Evolutionary conservation across 306 rosid species (phyloP).

Genomic region (Dryas octopetala): DNA sequence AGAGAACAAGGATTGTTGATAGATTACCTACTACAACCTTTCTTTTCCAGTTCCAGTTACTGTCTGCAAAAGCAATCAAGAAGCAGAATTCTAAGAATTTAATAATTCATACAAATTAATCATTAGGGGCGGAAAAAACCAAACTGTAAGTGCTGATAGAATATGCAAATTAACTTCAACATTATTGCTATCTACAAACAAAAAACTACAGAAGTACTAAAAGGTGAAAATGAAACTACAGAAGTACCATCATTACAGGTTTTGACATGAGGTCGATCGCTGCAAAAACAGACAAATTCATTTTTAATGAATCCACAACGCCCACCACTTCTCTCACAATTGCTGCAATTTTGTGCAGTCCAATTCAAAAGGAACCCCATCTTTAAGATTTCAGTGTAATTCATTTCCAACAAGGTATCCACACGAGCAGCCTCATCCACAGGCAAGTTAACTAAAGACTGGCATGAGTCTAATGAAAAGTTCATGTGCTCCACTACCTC

Average conservation of each 20-base stretch:
- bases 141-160: background rate
- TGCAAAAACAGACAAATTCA: constrained; percentile 52
- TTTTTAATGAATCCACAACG: constrained; percentile 51
- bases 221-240: background rate
- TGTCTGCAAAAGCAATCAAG: constrained; percentile 27
- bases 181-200: background rate
- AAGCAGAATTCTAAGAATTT: constrained; percentile 1
- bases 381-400: constrained; percentile 47
- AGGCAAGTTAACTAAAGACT: constrained; percentile 43
- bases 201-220: background rate
- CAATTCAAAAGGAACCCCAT: constrained; percentile 69
- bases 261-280: constrained; percentile 40
- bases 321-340: constrained; percentile 58
- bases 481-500: constrained; percentile 37
- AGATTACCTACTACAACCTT: constrained; percentile 48
- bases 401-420: constrained; percentile 38
- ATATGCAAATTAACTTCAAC: background rate
- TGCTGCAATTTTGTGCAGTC: constrained; percentile 48
- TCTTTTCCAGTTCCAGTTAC: rapidly evolving
- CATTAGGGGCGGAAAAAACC: background rate
- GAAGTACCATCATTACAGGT: constrained; percentile 53
- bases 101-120: background rate
- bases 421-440: constrained; percentile 20
- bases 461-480: constrained; percentile 43
- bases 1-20: background rate